phyloP scores from a whole-genome alignment of 2,329 filamentous ascomycete species.

The Pseudogymnoascus pannorum region DNA sequence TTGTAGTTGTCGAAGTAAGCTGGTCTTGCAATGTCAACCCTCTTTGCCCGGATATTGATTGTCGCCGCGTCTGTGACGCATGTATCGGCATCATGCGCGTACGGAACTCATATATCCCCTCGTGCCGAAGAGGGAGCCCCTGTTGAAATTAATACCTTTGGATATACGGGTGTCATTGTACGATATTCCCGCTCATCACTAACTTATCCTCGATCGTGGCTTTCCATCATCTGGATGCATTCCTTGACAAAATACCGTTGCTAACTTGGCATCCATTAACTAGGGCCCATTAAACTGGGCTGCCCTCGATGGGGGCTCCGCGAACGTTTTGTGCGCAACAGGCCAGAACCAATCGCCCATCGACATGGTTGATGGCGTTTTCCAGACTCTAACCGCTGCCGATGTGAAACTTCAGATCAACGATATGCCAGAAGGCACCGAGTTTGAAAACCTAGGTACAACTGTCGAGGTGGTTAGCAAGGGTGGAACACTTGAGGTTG shows the following conservation, averaged over 20 bases:
- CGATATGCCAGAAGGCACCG: conserved; percentile 3
- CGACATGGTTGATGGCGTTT: not conserved
- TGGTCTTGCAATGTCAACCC: not conserved
- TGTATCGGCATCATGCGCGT: conserved; percentile 32
- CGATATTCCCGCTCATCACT: conserved; percentile 10
- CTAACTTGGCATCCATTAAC: not conserved
- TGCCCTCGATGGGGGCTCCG: not conserved
- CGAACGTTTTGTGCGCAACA: conserved; percentile 4
- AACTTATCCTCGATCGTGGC: not conserved
- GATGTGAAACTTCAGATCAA: not conserved
- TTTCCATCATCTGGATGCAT: not conserved
- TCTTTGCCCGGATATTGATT: not conserved
- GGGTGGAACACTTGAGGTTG: conserved; percentile 10
- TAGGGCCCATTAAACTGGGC: conserved; percentile 5
- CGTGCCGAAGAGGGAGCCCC: conserved; percentile 26
- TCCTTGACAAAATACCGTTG: not conserved
- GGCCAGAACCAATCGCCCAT: conserved; percentile 6
- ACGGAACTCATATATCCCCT: conserved; percentile 33
- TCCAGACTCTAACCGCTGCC: not conserved
- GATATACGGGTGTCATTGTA: conserved; percentile 33
- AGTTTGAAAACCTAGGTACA: conserved; percentile 11
- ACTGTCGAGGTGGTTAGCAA: conserved; percentile 9
- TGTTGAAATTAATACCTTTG: conserved; percentile 33
- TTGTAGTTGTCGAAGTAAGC: conserved; percentile 3
- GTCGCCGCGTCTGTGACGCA: conserved; percentile 24